phyloP scores from a whole-genome alignment of 164 flowering plant genomes.

The Umbilicus rupestris region DNA sequence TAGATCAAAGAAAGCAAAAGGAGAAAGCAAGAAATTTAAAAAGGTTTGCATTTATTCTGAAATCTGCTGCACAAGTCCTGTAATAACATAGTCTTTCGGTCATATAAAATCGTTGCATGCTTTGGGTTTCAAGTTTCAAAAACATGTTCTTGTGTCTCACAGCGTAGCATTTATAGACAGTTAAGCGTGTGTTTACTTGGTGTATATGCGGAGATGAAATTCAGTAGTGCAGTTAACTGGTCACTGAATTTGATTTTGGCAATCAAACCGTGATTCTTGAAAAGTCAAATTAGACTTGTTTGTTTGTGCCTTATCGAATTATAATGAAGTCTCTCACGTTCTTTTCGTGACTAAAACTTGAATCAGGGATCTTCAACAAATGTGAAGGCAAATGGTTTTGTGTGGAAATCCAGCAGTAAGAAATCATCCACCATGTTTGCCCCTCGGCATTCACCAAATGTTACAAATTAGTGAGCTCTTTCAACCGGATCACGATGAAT shows the following conservation, averaged over 20 bases:
- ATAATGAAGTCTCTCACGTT: neutral
- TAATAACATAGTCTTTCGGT: no score
- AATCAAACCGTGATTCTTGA: neutral
- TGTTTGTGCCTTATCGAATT: no score
- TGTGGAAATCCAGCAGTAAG: slow-evolving; percentile 19
- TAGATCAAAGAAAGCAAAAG: slow-evolving; percentile 50
- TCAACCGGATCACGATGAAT: no score
- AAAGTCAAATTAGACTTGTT: neutral
- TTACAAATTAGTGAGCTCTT: no score
- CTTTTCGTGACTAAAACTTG: neutral
- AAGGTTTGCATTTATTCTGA: slow-evolving; percentile 32
- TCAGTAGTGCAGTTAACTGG: neutral
- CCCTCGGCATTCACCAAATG: no score
- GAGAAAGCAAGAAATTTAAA: slow-evolving; percentile 22
- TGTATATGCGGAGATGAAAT: neutral
- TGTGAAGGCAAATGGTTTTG: slow-evolving; percentile 36
- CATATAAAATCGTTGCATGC: no score
- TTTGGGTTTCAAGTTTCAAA: neutral
- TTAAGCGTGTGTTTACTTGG: neutral
- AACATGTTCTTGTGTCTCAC: neutral
- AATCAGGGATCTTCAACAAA: slow-evolving; percentile 35
- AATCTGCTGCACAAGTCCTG: neutral
- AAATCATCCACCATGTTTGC: no score
- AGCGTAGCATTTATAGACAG: neutral
- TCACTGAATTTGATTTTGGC: neutral